Percentiles rank a stretch among this genome's conserved stretches.
Conservation (phyloP, 148 eudicot species). For the Polygonum aviculare region DNA sequence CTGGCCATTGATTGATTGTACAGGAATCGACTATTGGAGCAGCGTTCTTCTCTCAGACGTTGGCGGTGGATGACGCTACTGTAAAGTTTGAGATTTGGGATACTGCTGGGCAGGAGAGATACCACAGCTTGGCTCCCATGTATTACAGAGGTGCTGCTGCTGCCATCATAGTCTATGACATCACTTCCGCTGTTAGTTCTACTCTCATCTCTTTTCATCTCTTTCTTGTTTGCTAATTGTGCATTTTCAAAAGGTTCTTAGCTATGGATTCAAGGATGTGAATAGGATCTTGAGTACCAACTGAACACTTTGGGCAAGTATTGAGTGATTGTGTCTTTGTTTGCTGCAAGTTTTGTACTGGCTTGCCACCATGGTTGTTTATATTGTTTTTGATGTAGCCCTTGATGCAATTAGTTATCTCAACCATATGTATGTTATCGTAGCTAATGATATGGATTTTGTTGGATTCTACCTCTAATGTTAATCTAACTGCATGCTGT, state of each 20-base stretch:
- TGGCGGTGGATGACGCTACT: slow-evolving; percentile 76
- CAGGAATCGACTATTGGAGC: slow-evolving; percentile 99
- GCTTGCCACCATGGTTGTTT: background rate
- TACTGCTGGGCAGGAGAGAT: slow-evolving; percentile 94
- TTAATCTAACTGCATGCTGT: background rate
- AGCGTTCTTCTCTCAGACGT: slow-evolving; percentile 92
- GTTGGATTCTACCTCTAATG: background rate
- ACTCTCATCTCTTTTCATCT: background rate
- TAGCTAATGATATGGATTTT: background rate
- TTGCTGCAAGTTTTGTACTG: background rate
- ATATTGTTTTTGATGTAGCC: background rate
- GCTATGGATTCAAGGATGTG: background rate
- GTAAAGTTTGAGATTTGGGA: slow-evolving; percentile 99
- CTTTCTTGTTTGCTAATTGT: background rate
- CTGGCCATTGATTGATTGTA: background rate
- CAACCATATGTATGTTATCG: background rate
- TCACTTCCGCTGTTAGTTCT: slow-evolving; percentile 51
- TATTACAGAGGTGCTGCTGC: slow-evolving; percentile 98
- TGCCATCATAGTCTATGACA: slow-evolving; percentile 89
- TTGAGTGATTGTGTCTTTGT: background rate
- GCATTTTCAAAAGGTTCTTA: background rate
- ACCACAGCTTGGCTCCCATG: slow-evolving; percentile 99
- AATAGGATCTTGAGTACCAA: background rate
- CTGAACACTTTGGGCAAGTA: background rate
- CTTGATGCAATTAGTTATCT: background rate